Evolutionary conservation across 768 basidiomycete species (phyloP), one percentile per base, ranked within the genome.

Genomic region (Termitomyces sp.): DNA sequence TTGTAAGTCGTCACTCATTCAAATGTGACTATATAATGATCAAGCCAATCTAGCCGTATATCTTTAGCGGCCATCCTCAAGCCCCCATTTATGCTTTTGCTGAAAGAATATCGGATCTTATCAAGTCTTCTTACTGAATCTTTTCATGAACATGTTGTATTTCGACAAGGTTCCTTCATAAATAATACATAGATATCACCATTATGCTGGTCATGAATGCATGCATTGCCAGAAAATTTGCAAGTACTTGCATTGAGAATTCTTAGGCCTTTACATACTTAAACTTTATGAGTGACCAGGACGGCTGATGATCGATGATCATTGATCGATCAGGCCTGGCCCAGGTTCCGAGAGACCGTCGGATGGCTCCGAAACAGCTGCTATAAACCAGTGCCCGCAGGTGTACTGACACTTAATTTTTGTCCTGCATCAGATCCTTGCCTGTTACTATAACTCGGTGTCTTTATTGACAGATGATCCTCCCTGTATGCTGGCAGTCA

Each of bases 1-100:
- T 74, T 57, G 72, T 73, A 46, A 65, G 70, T 63, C 20, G 9
- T 25, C 34, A 10, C 6, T 32, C 34, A 32, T 14, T 25, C 25
- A 2, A 50, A 14, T 49, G 25, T 17, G 11, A 17, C 31, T 3
- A 48, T 20, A 31, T 29, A 29, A 34, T 36, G 46, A 58, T 49
- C 17, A 2, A 45, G 37, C 11, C 37, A 45, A 48, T 42, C 4
- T 31, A 62, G 61, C 61, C 61, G 1, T 62, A 59, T 37, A 59
- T 59, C 36, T 52, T 59, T 37, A 59, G 57, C 37, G 56, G 61
- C 7, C 61, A 62, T n/a, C 56, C 61, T 31, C 61, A 62, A 45
- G 58, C 64, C 12, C 50, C 66, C 5, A 66, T 63, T 12, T 67
- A 67, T 45, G 25, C 59, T 6, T 34, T 67, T 8, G 62, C 65